These are phyloP conservation scores for Mycena vitilis DNA, from an alignment of 768 basidiomycete genomes.

Conservation along the genomic window DNA sequence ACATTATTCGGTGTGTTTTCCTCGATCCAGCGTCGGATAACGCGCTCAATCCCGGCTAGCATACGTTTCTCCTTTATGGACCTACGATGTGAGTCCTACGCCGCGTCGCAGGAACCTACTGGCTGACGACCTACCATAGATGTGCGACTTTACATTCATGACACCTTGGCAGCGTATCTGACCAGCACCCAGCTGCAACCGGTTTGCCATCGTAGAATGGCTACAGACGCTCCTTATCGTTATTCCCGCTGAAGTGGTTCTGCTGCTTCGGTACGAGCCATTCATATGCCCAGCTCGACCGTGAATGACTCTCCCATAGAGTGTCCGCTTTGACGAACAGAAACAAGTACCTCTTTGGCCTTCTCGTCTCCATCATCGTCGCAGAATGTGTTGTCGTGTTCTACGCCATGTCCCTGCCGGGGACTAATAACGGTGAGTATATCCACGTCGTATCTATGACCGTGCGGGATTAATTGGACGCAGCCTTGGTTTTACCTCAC, in stretches of 20 bases:
- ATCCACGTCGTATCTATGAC: too few relatives aligned
- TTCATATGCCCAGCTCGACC: not conserved
- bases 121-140: constrained; percentile 14
- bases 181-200: constrained; percentile 38
- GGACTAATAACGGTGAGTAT: constrained; percentile 39
- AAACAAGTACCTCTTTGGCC: constrained; percentile 27
- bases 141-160: constrained; percentile 18
- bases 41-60: constrained; percentile 34
- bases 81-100: constrained; percentile 31
- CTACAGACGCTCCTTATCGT: constrained; percentile 43
- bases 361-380: constrained; percentile 38
- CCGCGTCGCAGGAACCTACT: not conserved
- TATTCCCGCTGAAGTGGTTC: constrained; percentile 42
- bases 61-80: constrained; percentile 42
- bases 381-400: constrained; percentile 41
- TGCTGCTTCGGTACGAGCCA: constrained; percentile 40
- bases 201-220: constrained; percentile 46
- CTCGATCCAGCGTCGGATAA: not conserved
- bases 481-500: constrained; percentile 32
- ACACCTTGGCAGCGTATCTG: not conserved
- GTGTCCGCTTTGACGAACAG: constrained; percentile 39
- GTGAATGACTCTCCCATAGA: constrained; percentile 19
- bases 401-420: constrained; percentile 43
- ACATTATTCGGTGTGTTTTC: constrained; percentile 41
- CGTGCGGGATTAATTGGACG: not conserved